Percentiles rank a stretch among this genome's conserved stretches.
These are phyloP conservation scores for Cucurbita moschata DNA, from an alignment of 306 rosid species.

Conservation along the genomic window DNA sequence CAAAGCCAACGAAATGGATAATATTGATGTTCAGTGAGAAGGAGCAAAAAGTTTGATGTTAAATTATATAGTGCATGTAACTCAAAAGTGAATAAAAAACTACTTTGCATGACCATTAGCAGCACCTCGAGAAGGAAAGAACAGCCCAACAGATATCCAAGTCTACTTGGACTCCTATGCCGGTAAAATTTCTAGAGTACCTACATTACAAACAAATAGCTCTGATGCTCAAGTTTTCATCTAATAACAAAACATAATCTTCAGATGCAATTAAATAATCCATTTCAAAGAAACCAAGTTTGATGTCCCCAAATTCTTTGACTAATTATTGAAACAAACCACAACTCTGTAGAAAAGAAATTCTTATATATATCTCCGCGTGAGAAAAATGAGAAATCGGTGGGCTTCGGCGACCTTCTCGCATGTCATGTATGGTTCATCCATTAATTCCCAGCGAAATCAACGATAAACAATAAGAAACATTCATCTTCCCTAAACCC, in stretches of 20 bases:
- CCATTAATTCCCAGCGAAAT: background rate
- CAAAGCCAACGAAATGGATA: background rate
- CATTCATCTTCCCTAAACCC: background rate
- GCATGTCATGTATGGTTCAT: background rate
- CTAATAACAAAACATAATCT: background rate
- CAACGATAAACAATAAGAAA: background rate
- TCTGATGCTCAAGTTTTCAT: background rate
- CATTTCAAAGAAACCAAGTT: background rate
- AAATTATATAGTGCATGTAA: background rate
- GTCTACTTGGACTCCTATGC: slow-evolving; percentile 1
- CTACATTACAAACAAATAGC: background rate
- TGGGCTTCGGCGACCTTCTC: background rate
- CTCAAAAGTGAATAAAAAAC: slow-evolving; percentile 3
- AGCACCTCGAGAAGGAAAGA: slow-evolving; percentile 2
- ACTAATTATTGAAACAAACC: slow-evolving; percentile 1
- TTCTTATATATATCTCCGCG: background rate
- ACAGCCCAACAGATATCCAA: background rate
- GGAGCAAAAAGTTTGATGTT: background rate
- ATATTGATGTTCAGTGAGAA: background rate
- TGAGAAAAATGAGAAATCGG: background rate
- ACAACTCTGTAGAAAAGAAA: background rate
- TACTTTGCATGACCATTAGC: background rate
- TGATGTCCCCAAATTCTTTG: background rate
- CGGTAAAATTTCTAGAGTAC: slow-evolving; percentile 1
- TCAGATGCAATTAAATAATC: slow-evolving; percentile 1